Evolutionary conservation across 1,284 basidiomycete species (phyloP).

Genomic region (Cystobasidiaceae sp.): DNA sequence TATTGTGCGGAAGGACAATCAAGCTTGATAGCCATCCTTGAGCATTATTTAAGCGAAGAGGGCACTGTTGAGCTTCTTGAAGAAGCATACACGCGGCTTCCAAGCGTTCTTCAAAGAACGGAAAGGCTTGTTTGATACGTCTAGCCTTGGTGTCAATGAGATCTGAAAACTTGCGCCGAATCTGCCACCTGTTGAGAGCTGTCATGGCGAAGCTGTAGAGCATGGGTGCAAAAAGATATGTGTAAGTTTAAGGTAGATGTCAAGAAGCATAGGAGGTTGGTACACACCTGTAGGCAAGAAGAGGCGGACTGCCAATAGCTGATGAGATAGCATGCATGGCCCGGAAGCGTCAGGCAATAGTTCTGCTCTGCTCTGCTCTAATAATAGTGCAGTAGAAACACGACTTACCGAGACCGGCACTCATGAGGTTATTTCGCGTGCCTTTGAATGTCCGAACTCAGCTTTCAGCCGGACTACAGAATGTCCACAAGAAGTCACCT

Average conservation of each 20-base stretch:
- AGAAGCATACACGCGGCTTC: constrained; percentile 8
- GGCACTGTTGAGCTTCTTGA: constrained; percentile 14
- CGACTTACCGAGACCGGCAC: background rate
- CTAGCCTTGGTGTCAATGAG: constrained; percentile 1
- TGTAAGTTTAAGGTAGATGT: background rate
- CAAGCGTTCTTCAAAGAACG: background rate
- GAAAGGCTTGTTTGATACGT: background rate
- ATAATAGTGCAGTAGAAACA: background rate
- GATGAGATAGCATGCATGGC: background rate
- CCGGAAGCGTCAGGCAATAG: background rate
- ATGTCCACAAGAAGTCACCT: background rate
- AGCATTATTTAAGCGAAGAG: background rate
- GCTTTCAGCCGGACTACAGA: background rate
- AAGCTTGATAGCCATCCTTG: constrained; percentile 5
- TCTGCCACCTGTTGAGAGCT: constrained; percentile 5
- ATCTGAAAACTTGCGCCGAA: background rate
- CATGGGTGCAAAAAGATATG: background rate
- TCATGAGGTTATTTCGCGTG: constrained; percentile 2
- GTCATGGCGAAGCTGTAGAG: constrained; percentile 5
- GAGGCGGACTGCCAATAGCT: background rate
- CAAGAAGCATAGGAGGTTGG: background rate
- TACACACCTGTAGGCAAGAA: background rate
- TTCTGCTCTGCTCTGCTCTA: background rate
- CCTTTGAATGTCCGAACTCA: background rate
- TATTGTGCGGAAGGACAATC: constrained; percentile 10